Evolutionary conservation across 176 grass and related monocot genomes (phyloP).

Genomic region (Musa acuminata): DNA sequence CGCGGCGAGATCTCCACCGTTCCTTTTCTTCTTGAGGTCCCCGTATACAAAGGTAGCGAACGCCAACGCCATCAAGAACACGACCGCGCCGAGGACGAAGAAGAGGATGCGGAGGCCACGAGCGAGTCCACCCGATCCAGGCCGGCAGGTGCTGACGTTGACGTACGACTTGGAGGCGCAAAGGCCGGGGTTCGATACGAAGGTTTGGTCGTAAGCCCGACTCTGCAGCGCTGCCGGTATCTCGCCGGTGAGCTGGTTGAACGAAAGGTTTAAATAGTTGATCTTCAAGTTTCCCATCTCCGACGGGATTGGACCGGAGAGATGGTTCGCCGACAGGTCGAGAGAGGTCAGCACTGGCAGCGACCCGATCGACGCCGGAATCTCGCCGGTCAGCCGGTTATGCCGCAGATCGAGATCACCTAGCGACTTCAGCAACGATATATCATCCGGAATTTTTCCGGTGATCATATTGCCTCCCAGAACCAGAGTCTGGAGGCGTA

Average conservation of each 20-base stretch:
- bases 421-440: slow-evolving; percentile 5
- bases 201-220: slow-evolving; percentile 16
- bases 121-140: background rate
- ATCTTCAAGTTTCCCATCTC: slow-evolving; percentile 32
- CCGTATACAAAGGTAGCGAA: background rate
- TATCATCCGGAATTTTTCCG: slow-evolving; percentile 23
- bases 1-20: background rate
- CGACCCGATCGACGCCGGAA: slow-evolving; percentile 35
- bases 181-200: slow-evolving; percentile 31
- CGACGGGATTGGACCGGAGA: slow-evolving; percentile 35
- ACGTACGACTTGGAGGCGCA: slow-evolving; percentile 10
- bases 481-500: background rate
- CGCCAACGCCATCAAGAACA: slow-evolving; percentile 8
- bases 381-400: slow-evolving; percentile 32
- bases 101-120: slow-evolving; percentile 18
- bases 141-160: slow-evolving; percentile 17
- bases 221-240: slow-evolving; percentile 31
- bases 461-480: slow-evolving; percentile 23
- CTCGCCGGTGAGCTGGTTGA: slow-evolving; percentile 41
- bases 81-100: slow-evolving; percentile 19
- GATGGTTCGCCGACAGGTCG: slow-evolving; percentile 53
- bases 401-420: slow-evolving; percentile 25
- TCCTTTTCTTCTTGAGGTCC: background rate
- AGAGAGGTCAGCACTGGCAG: slow-evolving; percentile 29
- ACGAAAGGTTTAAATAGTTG: slow-evolving; percentile 44